A percentile compares a stretch with the other conserved stretches of the same genome.
phyloP scores from a whole-genome alignment of 208 protist genomes.

The Trypanosoma lewisi region DNA sequence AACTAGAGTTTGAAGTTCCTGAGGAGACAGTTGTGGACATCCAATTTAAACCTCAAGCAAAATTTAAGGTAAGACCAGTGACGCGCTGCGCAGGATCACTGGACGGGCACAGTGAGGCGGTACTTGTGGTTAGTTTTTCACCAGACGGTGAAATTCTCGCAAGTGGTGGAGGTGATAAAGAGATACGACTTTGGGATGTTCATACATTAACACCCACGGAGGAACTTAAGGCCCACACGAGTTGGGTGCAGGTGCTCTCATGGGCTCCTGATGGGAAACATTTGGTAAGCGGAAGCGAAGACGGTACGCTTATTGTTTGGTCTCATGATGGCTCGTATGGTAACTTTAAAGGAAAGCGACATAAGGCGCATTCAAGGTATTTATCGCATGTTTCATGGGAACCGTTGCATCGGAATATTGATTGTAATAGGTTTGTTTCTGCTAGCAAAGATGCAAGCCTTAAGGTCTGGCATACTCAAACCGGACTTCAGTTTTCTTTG shows the following conservation, averaged over 20 bases:
- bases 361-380: conserved; percentile 94
- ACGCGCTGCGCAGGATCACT: conserved; percentile 93
- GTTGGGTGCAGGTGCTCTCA: conserved; percentile 95
- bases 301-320: conserved; percentile 94
- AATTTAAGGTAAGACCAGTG: conserved; percentile 96
- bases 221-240: conserved; percentile 91
- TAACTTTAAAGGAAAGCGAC: conserved; percentile 71
- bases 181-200: conserved; percentile 98
- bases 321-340: conserved; percentile 69
- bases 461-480: conserved; percentile 86
- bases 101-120: conserved; percentile 94
- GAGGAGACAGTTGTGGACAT: conserved; percentile 89
- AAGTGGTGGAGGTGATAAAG: conserved; percentile 95
- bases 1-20: conserved; percentile 67
- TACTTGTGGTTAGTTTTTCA: conserved; percentile 93
- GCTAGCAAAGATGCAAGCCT: conserved; percentile 93
- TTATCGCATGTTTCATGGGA: conserved; percentile 96
- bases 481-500: conserved; percentile 83
- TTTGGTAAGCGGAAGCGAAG: conserved; percentile 93
- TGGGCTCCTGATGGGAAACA: conserved; percentile 95
- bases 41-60: conserved; percentile 94
- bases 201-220: conserved; percentile 91
- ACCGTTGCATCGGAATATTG: conserved; percentile 89
- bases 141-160: conserved; percentile 94
- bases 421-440: conserved; percentile 86